Evolutionary conservation across 495 filamentous ascomycete species (phyloP), one percentile per base, ranked within the genome.

Genomic region (Aspergillus panamensis): DNA sequence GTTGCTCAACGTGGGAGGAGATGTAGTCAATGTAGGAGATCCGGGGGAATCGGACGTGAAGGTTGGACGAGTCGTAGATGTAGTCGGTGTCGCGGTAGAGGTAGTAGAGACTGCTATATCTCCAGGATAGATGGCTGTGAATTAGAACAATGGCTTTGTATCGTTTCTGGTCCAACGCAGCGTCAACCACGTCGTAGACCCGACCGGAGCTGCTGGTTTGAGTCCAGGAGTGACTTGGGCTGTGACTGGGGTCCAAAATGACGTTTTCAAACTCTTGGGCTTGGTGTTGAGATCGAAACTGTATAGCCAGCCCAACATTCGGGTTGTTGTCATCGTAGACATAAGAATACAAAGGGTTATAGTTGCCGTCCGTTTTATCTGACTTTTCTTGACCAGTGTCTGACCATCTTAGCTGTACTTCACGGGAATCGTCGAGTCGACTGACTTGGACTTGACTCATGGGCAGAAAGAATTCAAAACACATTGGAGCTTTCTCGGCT

Each of bases 351-450:
- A 75, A 40, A 7, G 57, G 62, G 42, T 75, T 66, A 48, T 76
- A 74, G 29, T 62, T 75, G 13, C 69, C 72, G 39, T 75, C 73
- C 0, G 71, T 73, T 40, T 67, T 67, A 31, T 61, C 58, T 0
- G 62, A 64, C 32, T 62, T 53, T 42, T 69, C 66, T 44, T 78
- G 73, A 25, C 66, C 68, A 13, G 71, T 73, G 59, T 78, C 73
- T 0, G 75, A 77, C 74, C 75, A 78, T 59, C 69, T 74, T 9
- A 75, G 44, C n/a, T 69, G 64, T 4, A 73, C 51, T 31, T 71
- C 62, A 9, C 64, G 65, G 8, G 71, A 64, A n/a, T 61, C 56
- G 14, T 66, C 55, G 39, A 66, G 59, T n/a, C 68, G 61, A 16
- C 60, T 62, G 16, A 77, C 58, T 57, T 72, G 75, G 3, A 77